A percentile compares a stretch with the other conserved stretches of the same genome.
phyloP scores from a whole-genome alignment of 805 yeast species.

The Metschnikowia shivogae region DNA sequence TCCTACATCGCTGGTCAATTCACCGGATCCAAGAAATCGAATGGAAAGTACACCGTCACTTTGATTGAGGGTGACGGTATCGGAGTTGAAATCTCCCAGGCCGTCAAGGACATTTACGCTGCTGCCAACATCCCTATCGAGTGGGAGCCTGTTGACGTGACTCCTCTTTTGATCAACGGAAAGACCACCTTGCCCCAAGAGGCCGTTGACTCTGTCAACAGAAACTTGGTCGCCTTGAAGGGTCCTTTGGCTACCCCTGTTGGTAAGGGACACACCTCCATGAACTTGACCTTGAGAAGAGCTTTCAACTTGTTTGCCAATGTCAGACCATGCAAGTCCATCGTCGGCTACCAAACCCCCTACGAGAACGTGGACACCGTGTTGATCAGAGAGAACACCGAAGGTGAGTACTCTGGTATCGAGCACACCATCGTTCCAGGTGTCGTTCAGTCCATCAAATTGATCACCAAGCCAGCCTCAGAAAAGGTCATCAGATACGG shows the following conservation, averaged over 20 bases:
- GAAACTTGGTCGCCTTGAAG: conserved; percentile 90
- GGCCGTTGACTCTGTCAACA: conserved; percentile 90
- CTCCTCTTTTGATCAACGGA: conserved; percentile 88
- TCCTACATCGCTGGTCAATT: conserved; percentile 59
- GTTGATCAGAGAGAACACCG: conserved; percentile 97
- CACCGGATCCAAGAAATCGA: conserved; percentile 58
- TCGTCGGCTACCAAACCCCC: conserved; percentile 91
- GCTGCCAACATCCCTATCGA: conserved; percentile 96
- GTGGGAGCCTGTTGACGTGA: conserved; percentile 96
- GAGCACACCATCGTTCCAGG: conserved; percentile 98
- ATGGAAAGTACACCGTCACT: conserved; percentile 90
- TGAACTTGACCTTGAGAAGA: conserved; percentile 96
- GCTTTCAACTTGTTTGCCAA: conserved; percentile 95
- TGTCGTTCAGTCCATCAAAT: conserved; percentile 95
- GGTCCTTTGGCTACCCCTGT: conserved; percentile 99
- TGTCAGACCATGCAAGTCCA: conserved; percentile 93
- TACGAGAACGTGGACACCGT: conserved; percentile 89
- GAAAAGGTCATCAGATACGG: conserved; percentile 97
- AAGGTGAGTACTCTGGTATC: conserved; percentile 99
- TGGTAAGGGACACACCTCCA: conserved; percentile 97
- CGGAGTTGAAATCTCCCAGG: conserved; percentile 90
- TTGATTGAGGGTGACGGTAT: conserved; percentile 99
- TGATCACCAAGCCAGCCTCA: conserved; percentile 93
- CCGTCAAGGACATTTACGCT: conserved; percentile 86
- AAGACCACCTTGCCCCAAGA: conserved; percentile 88